Conservation (phyloP, 176 grass and related monocot genomes). For the Triticum timopheevii region DNA sequence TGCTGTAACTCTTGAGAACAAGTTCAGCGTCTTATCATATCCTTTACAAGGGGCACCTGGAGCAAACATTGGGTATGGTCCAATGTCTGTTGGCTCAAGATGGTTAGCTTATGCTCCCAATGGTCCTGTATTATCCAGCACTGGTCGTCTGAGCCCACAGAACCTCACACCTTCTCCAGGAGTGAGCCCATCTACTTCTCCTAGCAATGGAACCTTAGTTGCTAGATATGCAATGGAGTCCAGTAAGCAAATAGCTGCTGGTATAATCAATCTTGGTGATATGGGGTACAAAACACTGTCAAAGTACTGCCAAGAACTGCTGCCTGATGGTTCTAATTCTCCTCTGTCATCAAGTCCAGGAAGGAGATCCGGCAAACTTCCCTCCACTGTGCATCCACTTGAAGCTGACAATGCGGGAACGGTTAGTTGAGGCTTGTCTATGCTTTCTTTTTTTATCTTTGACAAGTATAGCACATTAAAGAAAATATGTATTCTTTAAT, state of each 20-base stretch:
- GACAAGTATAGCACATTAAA: not conserved
- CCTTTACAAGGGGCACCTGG: slow-evolving; percentile 90
- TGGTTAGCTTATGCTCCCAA: slow-evolving; percentile 95
- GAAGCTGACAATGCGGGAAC: slow-evolving; percentile 98
- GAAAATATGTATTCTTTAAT: slow-evolving; percentile 18
- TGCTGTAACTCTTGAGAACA: slow-evolving; percentile 94
- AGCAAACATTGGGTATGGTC: slow-evolving; percentile 87
- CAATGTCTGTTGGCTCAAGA: slow-evolving; percentile 94
- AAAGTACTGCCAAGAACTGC: slow-evolving; percentile 91
- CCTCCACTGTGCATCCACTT: slow-evolving; percentile 66
- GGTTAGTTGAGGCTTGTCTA: slow-evolving; percentile 48
- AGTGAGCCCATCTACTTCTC: slow-evolving; percentile 97
- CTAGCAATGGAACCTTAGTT: slow-evolving; percentile 91
- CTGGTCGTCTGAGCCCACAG: slow-evolving; percentile 92
- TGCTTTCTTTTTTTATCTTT: not conserved
- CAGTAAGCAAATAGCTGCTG: slow-evolving; percentile 95
- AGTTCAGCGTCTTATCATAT: slow-evolving; percentile 91
- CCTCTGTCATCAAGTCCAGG: slow-evolving; percentile 84
- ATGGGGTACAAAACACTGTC: slow-evolving; percentile 96
- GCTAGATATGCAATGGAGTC: slow-evolving; percentile 99
- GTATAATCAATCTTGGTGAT: slow-evolving; percentile 94
- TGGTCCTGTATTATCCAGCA: slow-evolving; percentile 74
- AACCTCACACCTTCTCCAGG: slow-evolving; percentile 96
- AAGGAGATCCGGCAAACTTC: slow-evolving; percentile 74
- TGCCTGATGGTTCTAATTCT: slow-evolving; percentile 91